phyloP scores from a whole-genome alignment of 495 filamentous ascomycete genomes.

The Usnea hakonensis region DNA sequence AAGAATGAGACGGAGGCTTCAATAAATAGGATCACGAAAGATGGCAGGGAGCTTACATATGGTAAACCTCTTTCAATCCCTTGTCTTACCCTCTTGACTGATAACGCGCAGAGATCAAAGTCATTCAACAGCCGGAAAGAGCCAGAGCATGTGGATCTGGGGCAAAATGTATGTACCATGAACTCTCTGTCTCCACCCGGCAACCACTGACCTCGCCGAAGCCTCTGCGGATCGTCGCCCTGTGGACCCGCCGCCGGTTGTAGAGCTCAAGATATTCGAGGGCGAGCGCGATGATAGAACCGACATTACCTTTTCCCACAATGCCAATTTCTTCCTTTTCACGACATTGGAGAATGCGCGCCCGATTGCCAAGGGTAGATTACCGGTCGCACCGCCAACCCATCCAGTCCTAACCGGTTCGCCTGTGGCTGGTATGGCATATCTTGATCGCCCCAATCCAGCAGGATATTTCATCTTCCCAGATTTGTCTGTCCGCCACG shows the following conservation, averaged over 20 bases:
- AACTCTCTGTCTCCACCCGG: background rate
- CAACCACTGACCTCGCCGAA: constrained; percentile 29
- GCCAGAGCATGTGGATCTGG: constrained; percentile 95
- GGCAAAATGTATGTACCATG: constrained; percentile 68
- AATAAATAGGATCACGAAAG: constrained; percentile 61
- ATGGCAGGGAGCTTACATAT: constrained; percentile 77
- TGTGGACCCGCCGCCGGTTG: constrained; percentile 92
- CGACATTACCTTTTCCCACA: constrained; percentile 86
- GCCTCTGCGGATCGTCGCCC: constrained; percentile 93
- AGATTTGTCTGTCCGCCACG: constrained; percentile 91
- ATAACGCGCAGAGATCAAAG: constrained; percentile 33
- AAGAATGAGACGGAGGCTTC: constrained; percentile 52
- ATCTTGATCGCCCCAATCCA: constrained; percentile 81
- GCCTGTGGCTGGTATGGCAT: constrained; percentile 93
- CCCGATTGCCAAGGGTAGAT: constrained; percentile 73
- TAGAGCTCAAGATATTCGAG: constrained; percentile 84
- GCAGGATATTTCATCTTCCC: constrained; percentile 98
- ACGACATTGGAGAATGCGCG: constrained; percentile 86
- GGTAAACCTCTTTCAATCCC: constrained; percentile 15
- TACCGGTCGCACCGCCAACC: constrained; percentile 54
- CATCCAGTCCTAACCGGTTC: constrained; percentile 89
- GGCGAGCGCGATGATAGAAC: constrained; percentile 54
- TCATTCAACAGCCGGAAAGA: constrained; percentile 91
- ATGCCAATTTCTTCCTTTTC: constrained; percentile 96
- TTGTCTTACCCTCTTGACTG: background rate